Evolutionary conservation across 2,329 filamentous ascomycete species (phyloP), one percentile per base, ranked within the genome.

Genomic region (Fusarium veterinarium): DNA sequence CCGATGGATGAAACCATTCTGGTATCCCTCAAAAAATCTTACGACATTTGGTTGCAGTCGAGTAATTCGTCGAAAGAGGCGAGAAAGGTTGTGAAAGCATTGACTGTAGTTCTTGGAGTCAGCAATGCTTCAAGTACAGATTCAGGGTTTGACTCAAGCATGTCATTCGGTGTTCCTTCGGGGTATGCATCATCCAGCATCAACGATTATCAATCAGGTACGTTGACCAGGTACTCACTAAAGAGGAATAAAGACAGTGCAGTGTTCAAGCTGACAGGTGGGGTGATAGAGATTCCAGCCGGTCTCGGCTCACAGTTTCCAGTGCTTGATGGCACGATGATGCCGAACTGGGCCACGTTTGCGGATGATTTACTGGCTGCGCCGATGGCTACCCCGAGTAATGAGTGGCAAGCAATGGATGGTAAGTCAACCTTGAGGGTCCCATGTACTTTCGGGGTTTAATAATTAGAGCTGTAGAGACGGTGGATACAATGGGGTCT

Each of bases 381-480:
- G 1, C 41, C 53, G 17, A 48, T 42, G 4, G 3, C 25, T 23
- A 42, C 25, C 3, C 30, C 46, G 4, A 41, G 5, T 20, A 16
- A 20, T 23, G 8, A 67, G 25, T 67, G 64, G 64, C 53, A 60
- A 11, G 20, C n/a, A 28, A 52, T 67, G 62, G 46, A 67, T 14
- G 64, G 64, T 67, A 17, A 67, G 64, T 33, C 16, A 28, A 11
- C 5, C 6, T 1, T 8, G 8, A 53, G n/a, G 17, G 8, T 10
- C 12, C 25, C 23, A 14, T 25, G 12, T 23, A 16, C 11, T 40
- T 37, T 42, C 10, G 23, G 30, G 37, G 23, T 28, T 48, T 67
- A 35, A 60, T 35, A 3, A 46, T 6, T 12, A 23, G 23, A 25
- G 1, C 10, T 38, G 8, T 10, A 67, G 62, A 60, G 31, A 60